Evolutionary conservation across 2,329 filamentous ascomycete species (phyloP).

Genomic region (Neonectria hederae): DNA sequence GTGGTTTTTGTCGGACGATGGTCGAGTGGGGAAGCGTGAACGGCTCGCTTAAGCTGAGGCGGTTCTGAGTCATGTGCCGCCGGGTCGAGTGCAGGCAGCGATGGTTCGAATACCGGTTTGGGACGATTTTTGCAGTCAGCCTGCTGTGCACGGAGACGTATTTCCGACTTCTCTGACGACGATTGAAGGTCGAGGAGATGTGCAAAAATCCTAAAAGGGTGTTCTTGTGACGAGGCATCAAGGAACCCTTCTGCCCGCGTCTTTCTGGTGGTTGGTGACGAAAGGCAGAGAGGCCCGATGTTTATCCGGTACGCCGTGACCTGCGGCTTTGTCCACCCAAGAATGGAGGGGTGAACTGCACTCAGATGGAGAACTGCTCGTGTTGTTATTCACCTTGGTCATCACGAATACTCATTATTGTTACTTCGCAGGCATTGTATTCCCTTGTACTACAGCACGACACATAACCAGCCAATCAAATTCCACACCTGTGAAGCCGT

Average conservation of each 20-base stretch:
- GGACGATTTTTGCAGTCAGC: conserved; percentile 27
- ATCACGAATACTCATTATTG: background rate
- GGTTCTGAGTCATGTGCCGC: conserved; percentile 31
- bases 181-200: background rate
- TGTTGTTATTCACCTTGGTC: background rate
- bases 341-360: background rate
- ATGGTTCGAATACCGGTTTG: conserved; percentile 39
- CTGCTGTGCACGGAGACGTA: background rate
- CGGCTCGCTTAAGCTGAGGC: conserved; percentile 21
- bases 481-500: background rate
- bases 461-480: background rate
- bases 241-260: background rate
- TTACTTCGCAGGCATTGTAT: background rate
- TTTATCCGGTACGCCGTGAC: background rate
- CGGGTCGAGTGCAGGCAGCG: conserved; percentile 28
- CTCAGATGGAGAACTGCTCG: background rate
- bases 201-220: background rate
- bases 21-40: conserved; percentile 46
- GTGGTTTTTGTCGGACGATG: conserved; percentile 28
- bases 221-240: background rate
- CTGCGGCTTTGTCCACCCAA: background rate
- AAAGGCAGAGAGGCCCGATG: background rate
- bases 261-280: background rate
- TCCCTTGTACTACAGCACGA: background rate
- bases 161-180: background rate